A percentile compares a stretch with the other conserved stretches of the same genome.
phyloP scores from a whole-genome alignment of 2,329 filamentous ascomycete genomes.

The Monilinia polystroma region DNA sequence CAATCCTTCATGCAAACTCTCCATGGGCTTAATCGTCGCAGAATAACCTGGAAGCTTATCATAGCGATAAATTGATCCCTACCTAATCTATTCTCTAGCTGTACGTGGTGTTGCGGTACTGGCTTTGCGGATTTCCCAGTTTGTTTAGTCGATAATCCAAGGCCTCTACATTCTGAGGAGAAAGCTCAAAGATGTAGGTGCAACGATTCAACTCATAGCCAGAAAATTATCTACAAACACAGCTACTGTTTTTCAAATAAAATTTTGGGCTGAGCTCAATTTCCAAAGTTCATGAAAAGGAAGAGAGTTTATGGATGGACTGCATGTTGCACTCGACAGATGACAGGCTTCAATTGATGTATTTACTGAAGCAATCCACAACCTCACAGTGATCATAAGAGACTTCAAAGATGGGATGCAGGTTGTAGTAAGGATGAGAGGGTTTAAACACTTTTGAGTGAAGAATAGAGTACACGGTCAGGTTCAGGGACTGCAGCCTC shows the following conservation, averaged over 20 bases:
- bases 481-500: constrained; percentile 26
- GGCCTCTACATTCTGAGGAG: constrained; percentile 23
- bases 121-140: constrained; percentile 19
- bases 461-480: constrained; percentile 24
- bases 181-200: constrained; percentile 24
- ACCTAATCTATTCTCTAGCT: constrained; percentile 18
- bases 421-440: constrained; percentile 4
- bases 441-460: constrained; percentile 18
- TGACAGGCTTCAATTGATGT: constrained; percentile 42
- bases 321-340: constrained; percentile 42
- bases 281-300: constrained; percentile 31
- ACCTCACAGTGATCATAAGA: constrained; percentile 2
- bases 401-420: not conserved
- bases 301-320: constrained; percentile 36
- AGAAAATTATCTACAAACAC: constrained; percentile 24
- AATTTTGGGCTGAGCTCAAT: constrained; percentile 26
- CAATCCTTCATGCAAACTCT: not conserved
- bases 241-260: constrained; percentile 25
- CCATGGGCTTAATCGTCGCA: not conserved
- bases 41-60: too few species aligned
- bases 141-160: constrained; percentile 23
- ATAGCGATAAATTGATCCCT: not conserved
- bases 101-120: constrained; percentile 14
- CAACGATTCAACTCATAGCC: constrained; percentile 24
- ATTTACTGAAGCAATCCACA: constrained; percentile 40